phyloP scores from a whole-genome alignment of 805 yeast species.

The Candida caryicola region DNA sequence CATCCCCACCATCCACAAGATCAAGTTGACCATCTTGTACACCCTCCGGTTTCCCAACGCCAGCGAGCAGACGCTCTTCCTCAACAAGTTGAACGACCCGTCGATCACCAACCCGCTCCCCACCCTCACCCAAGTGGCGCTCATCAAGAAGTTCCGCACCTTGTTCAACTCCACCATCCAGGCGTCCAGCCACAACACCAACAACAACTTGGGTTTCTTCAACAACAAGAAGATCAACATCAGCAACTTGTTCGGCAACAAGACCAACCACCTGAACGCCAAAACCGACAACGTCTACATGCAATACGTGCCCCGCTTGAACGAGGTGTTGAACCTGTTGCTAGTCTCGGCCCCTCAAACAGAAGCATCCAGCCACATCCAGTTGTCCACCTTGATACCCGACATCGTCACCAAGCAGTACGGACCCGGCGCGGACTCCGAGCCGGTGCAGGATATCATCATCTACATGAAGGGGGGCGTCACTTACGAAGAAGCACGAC shows the following conservation, averaged over 20 bases:
- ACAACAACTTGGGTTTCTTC: conserved; percentile 27
- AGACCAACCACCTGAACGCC: conserved; percentile 15
- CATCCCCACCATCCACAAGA: conserved; percentile 53
- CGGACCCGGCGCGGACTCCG: conserved; percentile 18
- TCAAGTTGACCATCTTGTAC: conserved; percentile 72
- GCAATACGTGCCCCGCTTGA: conserved; percentile 84
- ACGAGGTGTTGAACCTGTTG: conserved; percentile 31
- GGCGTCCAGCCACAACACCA: conserved; percentile 7
- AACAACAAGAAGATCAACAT: conserved; percentile 32
- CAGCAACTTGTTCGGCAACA: conserved; percentile 28
- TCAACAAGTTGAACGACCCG: conserved; percentile 29
- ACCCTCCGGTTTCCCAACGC: conserved; percentile 63
- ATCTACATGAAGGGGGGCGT: conserved; percentile 82
- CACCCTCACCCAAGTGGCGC: conserved; percentile 29
- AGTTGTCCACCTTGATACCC: conserved; percentile 38
- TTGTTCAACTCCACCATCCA: conserved; percentile 17
- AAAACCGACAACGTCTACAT: conserved; percentile 72
- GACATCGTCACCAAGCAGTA: conserved; percentile 30
- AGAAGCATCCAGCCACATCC: conserved; percentile 7
- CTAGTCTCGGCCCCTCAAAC: conserved; percentile 12
- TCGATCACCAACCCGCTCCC: conserved; percentile 28
- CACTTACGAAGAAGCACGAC: conserved; percentile 88
- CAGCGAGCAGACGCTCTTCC: conserved; percentile 22
- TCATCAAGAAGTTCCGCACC: conserved; percentile 29
- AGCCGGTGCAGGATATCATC: conserved; percentile 61